Evolutionary conservation across 2,329 filamentous ascomycete genomes (phyloP), one percentile per base, ranked within the genome.

Genomic region (Colletotrichum agaves): DNA sequence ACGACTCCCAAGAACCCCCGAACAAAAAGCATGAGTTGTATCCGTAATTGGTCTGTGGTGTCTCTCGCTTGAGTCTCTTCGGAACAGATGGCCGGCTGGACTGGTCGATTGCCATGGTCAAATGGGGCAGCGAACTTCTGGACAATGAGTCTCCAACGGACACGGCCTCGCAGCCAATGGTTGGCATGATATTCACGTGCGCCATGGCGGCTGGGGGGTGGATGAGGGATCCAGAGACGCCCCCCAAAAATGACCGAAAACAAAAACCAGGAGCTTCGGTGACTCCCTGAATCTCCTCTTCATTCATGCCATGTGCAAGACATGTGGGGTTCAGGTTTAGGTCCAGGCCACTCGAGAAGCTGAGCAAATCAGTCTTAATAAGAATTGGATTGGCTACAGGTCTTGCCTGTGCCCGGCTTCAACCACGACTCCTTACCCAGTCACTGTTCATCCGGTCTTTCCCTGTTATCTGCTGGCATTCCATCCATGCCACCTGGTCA

Each of bases 401-500:
- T 33, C 46, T 59, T 64, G 64, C 59, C 49, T 44, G 23, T 39
- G 61, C 13, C 19, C 52, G 47, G 23, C n/a, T 31, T 21, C 5
- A 41, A 47, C 35, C 13, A 23, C 19, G 33, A 23, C 52, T 23
- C 19, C 33, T 31, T 12, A 46, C 53, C 39, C 21, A 12, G 47
- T 37, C 64, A 61, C 50, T 59, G 61, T 67, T 67, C 61, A 19
- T 67, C 64, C 53, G 53, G 64, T 67, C 46, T 67, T 23, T 49
- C 11, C 61, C 64, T 64, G 60, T 59, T 21, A 59, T 64, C 64
- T 67, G 52, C 46, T 47, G 37, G 53, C 47, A 50, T 27, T 17
- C 21, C 35, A 39, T 17, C 21, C 35, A 19, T 15, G 13, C 27
- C 15, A 27, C 47, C 31, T 23, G 46, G 31, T 11, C 2, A 37